Percentiles rank a stretch among this genome's conserved stretches.
phyloP scores from a whole-genome alignment of 768 basidiomycete species.

The Rhizopogon sp. region DNA sequence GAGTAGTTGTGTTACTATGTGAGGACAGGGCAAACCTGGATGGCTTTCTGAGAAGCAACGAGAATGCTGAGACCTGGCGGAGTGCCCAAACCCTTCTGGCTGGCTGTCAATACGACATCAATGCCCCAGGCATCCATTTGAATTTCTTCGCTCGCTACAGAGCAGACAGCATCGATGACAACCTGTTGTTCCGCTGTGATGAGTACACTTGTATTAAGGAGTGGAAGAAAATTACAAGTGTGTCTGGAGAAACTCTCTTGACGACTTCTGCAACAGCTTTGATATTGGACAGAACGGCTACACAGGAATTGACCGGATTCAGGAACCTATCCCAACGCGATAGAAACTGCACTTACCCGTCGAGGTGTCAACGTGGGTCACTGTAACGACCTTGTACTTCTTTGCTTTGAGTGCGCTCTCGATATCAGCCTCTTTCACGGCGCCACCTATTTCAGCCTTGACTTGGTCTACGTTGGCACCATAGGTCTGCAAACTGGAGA shows the following conservation, averaged over 20 bases:
- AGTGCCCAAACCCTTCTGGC: conserved; percentile 89
- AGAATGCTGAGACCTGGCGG: conserved; percentile 92
- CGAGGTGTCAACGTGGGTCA: conserved; percentile 95
- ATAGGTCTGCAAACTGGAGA: conserved; percentile 70
- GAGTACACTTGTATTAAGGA: not conserved
- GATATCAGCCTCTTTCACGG: conserved; percentile 55
- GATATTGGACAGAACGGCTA: conserved; percentile 82
- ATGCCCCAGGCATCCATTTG: conserved; percentile 90
- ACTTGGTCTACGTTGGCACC: conserved; percentile 85
- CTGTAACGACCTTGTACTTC: conserved; percentile 84
- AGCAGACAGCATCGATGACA: conserved; percentile 90
- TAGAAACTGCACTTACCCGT: conserved; percentile 44
- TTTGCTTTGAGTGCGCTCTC: conserved; percentile 68
- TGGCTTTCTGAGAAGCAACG: conserved; percentile 72
- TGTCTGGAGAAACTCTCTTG: conserved; percentile 73
- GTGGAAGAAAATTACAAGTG: conserved; percentile 47
- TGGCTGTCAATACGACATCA: conserved; percentile 82
- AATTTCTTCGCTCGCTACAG: conserved; percentile 94
- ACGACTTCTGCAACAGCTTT: conserved; percentile 72
- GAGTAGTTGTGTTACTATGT: not conserved
- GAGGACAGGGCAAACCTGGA: conserved; percentile 40
- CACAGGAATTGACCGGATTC: conserved; percentile 4
- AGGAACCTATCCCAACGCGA: not conserved
- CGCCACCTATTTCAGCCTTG: conserved; percentile 77
- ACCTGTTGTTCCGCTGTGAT: conserved; percentile 37